Percentiles rank a stretch among this genome's conserved stretches.
Conservation (phyloP, 2,329 filamentous ascomycete genomes). For the Beauveria pseudobassiana region DNA sequence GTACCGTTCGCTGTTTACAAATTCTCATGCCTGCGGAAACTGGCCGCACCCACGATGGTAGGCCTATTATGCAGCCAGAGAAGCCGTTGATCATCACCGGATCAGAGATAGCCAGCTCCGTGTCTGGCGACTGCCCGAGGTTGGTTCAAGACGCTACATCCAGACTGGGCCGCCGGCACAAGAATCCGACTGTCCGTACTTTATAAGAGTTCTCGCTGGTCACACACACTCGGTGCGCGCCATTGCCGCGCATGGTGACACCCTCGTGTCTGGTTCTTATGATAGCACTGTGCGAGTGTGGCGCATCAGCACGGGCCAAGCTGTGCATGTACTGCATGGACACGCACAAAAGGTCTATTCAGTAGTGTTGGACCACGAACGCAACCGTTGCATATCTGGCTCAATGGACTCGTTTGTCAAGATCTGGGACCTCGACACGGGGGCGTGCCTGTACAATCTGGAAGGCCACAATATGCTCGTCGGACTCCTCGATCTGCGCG, state of each 20-base stretch:
- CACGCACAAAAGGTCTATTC: constrained; percentile 95
- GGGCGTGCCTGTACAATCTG: constrained; percentile 76
- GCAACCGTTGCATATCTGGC: constrained; percentile 92
- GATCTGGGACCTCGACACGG: constrained; percentile 90
- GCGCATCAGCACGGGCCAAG: constrained; percentile 93
- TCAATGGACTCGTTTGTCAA: constrained; percentile 98
- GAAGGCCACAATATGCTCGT: constrained; percentile 92
- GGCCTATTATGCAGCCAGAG: constrained; percentile 80
- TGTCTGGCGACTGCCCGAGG: constrained; percentile 87
- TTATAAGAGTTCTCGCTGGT: constrained; percentile 76
- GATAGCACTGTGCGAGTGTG: constrained; percentile 93
- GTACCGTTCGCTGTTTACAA: constrained; percentile 90
- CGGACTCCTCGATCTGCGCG: constrained; percentile 80
- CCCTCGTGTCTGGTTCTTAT: constrained; percentile 94
- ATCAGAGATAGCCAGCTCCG: constrained; percentile 85
- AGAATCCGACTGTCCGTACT: constrained; percentile 83
- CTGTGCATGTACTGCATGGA: constrained; percentile 73
- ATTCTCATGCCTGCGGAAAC: constrained; percentile 83
- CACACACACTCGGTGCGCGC: constrained; percentile 92
- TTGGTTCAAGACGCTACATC: constrained; percentile 68
- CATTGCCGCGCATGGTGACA: constrained; percentile 91
- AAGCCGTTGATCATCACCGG: constrained; percentile 96
- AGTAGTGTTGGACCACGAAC: constrained; percentile 84
- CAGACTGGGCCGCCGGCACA: constrained; percentile 69
- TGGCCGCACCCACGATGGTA: constrained; percentile 62